Evolutionary conservation across 805 yeast species (phyloP), one percentile per base, ranked within the genome.

Genomic region (Wickerhamiella australiensis): DNA sequence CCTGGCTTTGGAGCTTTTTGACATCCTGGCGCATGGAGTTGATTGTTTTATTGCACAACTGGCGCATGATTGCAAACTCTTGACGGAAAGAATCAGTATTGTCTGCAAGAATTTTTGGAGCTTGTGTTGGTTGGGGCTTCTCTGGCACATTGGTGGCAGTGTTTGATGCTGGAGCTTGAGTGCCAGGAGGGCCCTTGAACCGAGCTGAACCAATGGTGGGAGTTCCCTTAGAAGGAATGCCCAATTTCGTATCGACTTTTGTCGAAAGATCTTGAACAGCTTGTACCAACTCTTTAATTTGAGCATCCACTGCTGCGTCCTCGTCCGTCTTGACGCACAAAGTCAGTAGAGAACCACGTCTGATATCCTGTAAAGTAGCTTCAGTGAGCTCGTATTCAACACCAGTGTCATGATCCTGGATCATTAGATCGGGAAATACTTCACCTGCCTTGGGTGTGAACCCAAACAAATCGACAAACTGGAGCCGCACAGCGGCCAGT

Each of bases 381-480:
- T 86, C 88, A 53, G 88, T 96, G 20, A 90, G 65, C 61, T 90
- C 96, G 60, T 84, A 92, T 1, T 81, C 72, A 1, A 87, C 72
- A 0, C 75, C 75, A 27, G 74, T 69, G 2, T 66, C 62, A 0
- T 75, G 72, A 52, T 85, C 94, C 53, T 74, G 78, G 5, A 87
- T 71, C 57, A 83, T 82, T 23, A 92, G 75, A 11, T 80, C 83
- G 0, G 97, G 96, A 56, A 86, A 85, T 1, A 76, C 65, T 11
- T 77, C 74, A 18, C 53, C 59, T 0, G 76, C 64, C 0, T 82
- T 81, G 0, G 94, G 92, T 0, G 90, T 75, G 61, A 82, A 86
- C 1, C 90, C 85, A 67, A 87, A 88, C 57, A 79, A 84, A 59
- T 90, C 95, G 5, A 88, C 84, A 60, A 90, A 90, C 21, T 84